A percentile compares a stretch with the other conserved stretches of the same genome.
Evolutionary conservation across 495 filamentous ascomycete genomes (phyloP).

Genomic region (Bathelium albidoporum): DNA sequence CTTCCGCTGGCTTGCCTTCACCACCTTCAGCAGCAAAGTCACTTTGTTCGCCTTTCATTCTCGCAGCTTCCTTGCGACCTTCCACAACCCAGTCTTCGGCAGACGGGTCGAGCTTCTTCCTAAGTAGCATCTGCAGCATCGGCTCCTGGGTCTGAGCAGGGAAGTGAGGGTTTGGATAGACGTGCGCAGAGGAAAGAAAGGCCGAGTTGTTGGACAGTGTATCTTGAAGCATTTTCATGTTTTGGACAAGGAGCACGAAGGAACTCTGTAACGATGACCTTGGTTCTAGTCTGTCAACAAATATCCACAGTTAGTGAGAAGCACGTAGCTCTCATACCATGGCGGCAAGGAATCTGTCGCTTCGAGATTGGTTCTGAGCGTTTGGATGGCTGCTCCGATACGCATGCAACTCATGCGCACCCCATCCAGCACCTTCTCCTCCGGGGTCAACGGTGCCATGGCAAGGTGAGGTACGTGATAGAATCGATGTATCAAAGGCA

Average conservation of each 20-base stretch:
- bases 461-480: neutral
- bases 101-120: slow-evolving; percentile 70
- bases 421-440: neutral
- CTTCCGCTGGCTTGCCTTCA: slow-evolving; percentile 7
- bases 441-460: neutral
- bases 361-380: neutral
- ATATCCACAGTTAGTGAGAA: neutral
- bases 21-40: slow-evolving; percentile 12
- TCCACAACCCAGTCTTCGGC: slow-evolving; percentile 63
- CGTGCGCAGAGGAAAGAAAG: slow-evolving; percentile 25
- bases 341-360: neutral
- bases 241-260: slow-evolving; percentile 9
- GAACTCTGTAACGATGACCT: slow-evolving; percentile 21
- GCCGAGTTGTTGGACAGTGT: slow-evolving; percentile 11
- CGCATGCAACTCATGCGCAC: neutral
- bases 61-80: slow-evolving; percentile 33
- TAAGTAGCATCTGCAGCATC: slow-evolving; percentile 53
- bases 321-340: neutral
- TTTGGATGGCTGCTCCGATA: neutral
- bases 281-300: neutral
- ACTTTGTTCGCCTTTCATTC: neutral
- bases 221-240: slow-evolving; percentile 11
- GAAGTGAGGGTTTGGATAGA: slow-evolving; percentile 67
- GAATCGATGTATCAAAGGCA: no score
- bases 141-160: slow-evolving; percentile 58